These are phyloP conservation scores for Trametes punicea DNA, from an alignment of 768 basidiomycete species.

Conservation along the genomic window DNA sequence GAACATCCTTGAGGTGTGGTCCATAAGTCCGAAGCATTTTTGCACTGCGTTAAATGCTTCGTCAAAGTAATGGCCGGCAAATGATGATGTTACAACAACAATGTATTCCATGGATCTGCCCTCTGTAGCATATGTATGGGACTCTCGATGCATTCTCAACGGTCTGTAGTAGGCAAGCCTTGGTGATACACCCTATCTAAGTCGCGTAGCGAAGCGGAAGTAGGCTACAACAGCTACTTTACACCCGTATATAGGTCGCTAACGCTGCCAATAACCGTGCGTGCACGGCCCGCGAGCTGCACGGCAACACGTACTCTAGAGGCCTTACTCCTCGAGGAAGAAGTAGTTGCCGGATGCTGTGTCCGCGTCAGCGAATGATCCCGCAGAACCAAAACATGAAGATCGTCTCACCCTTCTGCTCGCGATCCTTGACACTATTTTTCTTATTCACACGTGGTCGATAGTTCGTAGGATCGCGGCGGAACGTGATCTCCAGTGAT, in stretches of 20 bases:
- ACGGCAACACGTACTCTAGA: background rate
- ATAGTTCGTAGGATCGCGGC: slow-evolving; percentile 95
- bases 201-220: background rate
- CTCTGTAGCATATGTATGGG: background rate
- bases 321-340: slow-evolving; percentile 76
- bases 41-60: no score
- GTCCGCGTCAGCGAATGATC: background rate
- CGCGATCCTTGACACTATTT: slow-evolving; percentile 81
- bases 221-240: slow-evolving; percentile 13
- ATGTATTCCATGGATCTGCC: background rate
- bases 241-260: background rate
- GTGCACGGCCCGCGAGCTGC: background rate
- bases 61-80: no score
- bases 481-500: slow-evolving; percentile 95
- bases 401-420: slow-evolving; percentile 68
- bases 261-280: slow-evolving; percentile 2
- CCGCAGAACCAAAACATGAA: background rate
- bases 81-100: background rate
- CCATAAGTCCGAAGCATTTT: no score
- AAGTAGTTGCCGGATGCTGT: slow-evolving; percentile 83
- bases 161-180: background rate
- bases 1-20: no score
- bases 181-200: background rate
- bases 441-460: slow-evolving; percentile 85
- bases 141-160: background rate